Base-by-base conservation (phyloP, 2,329 filamentous ascomycete genomes). In the Xylariaceae sp. region DNA sequence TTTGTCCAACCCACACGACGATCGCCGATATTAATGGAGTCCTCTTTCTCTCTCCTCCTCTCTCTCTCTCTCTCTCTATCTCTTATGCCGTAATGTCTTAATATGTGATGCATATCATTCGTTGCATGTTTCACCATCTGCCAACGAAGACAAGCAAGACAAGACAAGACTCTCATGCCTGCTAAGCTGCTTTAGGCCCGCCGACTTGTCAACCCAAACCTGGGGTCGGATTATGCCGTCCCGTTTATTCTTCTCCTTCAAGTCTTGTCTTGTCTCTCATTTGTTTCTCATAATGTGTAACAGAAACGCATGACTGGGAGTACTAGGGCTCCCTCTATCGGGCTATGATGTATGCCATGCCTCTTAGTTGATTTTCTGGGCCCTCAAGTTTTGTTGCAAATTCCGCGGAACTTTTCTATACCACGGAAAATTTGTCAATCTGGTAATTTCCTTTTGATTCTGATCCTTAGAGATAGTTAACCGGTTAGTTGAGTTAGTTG, bases 171-270 rank as follows among this genome's bases (percentile, higher is more conserved):
- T 54, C 55, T 48, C 15, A 56, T 45, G 56, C 37, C 59, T 51
- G 45, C n/a, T n/a, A n/a, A n/a, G n/a, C n/a, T n/a, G n/a, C 34
- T 54, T 59, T 17, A 5, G 52, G 59, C 53, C 59, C 56, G 56
- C 10, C 50, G 45, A 30, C 15, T 18, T 18, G 17, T 18, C 17
- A 18, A 18, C 2, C 17, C 55, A 7, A 61, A 62, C 58, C 58
- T 58, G 51, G 61, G 53, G 58, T 59, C 58, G 58, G 58, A 49
- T 59, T 61, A 56, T 61, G 54, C 59, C 58, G 56, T 6, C 23
- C 59, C 58, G 56, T 6, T 37, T 48, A 5, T 49, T 23, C 17
- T 49, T 49, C 17, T 9, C 17, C 17, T 30, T 30, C 23, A 4
- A 1, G 23, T 30, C 23, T 30, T 30, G 23, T 30, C 23, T 30